Base-by-base conservation (phyloP, 371 early-diverging fungal species). In the Umbelopsis sp. region DNA sequence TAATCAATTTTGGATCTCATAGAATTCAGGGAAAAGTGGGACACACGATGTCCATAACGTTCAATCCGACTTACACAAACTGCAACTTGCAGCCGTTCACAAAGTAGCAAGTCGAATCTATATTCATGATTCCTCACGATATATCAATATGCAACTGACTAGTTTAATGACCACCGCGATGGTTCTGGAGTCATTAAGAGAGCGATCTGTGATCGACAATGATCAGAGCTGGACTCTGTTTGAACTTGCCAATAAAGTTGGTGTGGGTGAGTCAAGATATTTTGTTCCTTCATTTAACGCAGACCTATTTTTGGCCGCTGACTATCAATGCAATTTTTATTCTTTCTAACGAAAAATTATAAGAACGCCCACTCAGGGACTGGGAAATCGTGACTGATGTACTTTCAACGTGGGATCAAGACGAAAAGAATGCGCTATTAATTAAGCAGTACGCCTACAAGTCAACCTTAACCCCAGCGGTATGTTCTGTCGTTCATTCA, bases 331-430 rank as follows among this genome's bases (percentile, higher is more conserved):
- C 37, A 44, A 50, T n/a, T 64, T 22, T 0, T 41, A 41, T 41
- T 0, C 41, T 41, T 10, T 41, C 41, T 12, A 22, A 41, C 12
- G 41, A 41, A 9, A 25, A 32, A 57, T 18, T 63, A 68, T 70
- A 85, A 78, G 97, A 96, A 80, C 86, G 96, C 63, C 96, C 96
- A 46, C 69, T 97, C 32, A 83, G 93, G 25, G 92, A 94, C 71
- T 96, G 94, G 92, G 97, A 96, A 76, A 86, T 91, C 22, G 87
- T 96, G 7, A 83, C 93, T 65, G 89, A 91, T 70, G 80, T 94
- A 7, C 80, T 95, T 25, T 86, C 86, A 63, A 81, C 88, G 6
- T 96, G 96, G 96, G 96, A 95, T 63, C 81, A 83, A 10, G 80
- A 87, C 50, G 82, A 82, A 65, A 78, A 76, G 35, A 94, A 94